Percentiles rank a stretch among this genome's conserved stretches.
Conservation (phyloP, 2,329 filamentous ascomycete species). For the Dactylonectria estremocensis region DNA sequence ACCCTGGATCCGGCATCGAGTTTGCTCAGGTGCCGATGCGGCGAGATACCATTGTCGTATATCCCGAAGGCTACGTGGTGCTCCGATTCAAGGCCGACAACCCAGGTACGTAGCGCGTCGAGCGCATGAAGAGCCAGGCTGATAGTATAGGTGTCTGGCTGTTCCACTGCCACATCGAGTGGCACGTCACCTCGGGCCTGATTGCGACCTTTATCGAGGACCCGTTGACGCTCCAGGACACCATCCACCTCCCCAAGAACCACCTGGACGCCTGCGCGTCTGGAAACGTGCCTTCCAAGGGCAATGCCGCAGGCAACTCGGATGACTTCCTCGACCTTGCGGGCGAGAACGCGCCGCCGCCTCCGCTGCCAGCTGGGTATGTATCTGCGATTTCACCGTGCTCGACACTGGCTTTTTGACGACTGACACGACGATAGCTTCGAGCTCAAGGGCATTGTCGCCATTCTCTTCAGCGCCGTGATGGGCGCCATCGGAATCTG, state of each 20-base stretch:
- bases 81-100: conserved; percentile 79
- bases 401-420: neutral
- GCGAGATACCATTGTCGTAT: conserved; percentile 77
- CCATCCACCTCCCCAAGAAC: conserved; percentile 71
- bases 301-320: conserved; percentile 84
- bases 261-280: conserved; percentile 72
- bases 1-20: conserved; percentile 61
- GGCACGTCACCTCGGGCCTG: conserved; percentile 80
- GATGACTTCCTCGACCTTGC: conserved; percentile 73
- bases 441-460: conserved; percentile 79
- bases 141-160: conserved; percentile 69
- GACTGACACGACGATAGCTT: conserved; percentile 62
- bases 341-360: conserved; percentile 71
- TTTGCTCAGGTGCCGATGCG: conserved; percentile 73
- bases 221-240: conserved; percentile 73
- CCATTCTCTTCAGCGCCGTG: conserved; percentile 80
- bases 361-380: conserved; percentile 73
- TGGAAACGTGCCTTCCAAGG: conserved; percentile 65
- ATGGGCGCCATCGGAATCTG: conserved; percentile 78
- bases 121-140: conserved; percentile 17
- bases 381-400: conserved; percentile 39
- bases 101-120: conserved; percentile 62
- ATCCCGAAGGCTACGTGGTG: conserved; percentile 77
- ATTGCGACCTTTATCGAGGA: conserved; percentile 76
- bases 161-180: conserved; percentile 88